These are phyloP conservation scores for Codiaeum variegatum DNA, from an alignment of 441 rosid species.

Conservation along the genomic window DNA sequence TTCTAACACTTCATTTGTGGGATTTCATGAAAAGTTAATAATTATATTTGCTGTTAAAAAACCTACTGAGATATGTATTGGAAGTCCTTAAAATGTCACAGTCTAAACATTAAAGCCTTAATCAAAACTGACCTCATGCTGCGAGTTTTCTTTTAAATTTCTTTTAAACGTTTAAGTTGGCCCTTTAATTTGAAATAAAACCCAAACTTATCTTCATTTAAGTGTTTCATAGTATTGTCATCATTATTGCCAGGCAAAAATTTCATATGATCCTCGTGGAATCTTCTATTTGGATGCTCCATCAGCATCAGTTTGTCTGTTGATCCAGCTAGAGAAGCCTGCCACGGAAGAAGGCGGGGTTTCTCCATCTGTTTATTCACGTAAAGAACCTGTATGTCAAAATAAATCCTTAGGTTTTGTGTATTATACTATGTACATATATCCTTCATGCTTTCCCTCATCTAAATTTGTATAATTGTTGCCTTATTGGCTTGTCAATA, in stretches of 20 bases:
- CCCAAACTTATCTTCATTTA: neutral
- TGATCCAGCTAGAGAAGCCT: conserved; percentile 92
- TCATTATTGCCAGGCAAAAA: conserved; percentile 52
- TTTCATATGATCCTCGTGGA: conserved; percentile 66
- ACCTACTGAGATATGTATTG: neutral
- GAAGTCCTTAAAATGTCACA: neutral
- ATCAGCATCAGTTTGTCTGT: conserved; percentile 82
- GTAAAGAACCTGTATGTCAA: conserved; percentile 94
- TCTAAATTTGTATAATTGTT: conserved; percentile 18
- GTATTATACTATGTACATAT: conserved; percentile 1
- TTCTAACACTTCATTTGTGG: neutral
- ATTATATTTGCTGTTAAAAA: neutral
- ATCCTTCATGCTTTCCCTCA: neutral
- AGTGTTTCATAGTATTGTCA: neutral
- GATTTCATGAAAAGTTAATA: neutral
- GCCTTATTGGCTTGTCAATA: conserved; percentile 5
- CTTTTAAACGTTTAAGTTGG: too few relatives aligned
- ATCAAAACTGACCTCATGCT: neutral
- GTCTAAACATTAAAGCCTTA: neutral
- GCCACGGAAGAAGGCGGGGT: conserved; percentile 95
- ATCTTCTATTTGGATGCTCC: conserved; percentile 93
- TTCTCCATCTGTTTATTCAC: conserved; percentile 93
- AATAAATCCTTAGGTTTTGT: neutral
- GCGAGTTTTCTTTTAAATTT: neutral
- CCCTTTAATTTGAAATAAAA: neutral